phyloP scores from a whole-genome alignment of 345 rosid species.

The Salix brachista region DNA sequence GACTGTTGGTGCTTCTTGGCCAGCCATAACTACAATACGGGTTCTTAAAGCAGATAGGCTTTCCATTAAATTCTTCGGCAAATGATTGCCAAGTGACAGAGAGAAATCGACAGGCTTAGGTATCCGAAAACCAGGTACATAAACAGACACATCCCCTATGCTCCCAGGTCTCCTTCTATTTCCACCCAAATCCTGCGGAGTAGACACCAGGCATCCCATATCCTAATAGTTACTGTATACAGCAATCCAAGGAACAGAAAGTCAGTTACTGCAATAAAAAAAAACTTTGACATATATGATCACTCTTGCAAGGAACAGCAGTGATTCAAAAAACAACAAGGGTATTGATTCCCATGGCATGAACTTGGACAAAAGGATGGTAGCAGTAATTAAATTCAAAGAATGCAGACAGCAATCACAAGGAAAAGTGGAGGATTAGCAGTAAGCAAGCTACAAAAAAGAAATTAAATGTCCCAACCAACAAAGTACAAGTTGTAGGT shows the following conservation, averaged over 20 bases:
- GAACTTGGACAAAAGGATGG: slow-evolving; percentile 3
- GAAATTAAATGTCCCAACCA: slow-evolving; percentile 62
- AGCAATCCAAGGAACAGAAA: slow-evolving; percentile 25
- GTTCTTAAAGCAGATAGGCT: slow-evolving; percentile 82
- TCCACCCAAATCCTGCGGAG: slow-evolving; percentile 74
- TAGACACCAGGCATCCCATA: slow-evolving; percentile 95
- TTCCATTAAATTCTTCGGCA: slow-evolving; percentile 71
- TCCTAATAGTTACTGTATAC: slow-evolving; percentile 27
- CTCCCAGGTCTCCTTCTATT: slow-evolving; percentile 76
- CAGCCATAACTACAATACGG: slow-evolving; percentile 95
- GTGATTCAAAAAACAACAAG: neutral
- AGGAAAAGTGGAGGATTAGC: slow-evolving; percentile 26
- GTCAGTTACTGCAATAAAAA: slow-evolving; percentile 4
- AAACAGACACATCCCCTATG: slow-evolving; percentile 86
- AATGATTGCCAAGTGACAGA: slow-evolving; percentile 56
- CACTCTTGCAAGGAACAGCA: neutral
- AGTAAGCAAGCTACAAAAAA: slow-evolving; percentile 27
- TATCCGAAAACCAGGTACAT: slow-evolving; percentile 90
- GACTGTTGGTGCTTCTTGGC: slow-evolving; percentile 93
- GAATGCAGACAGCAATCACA: slow-evolving; percentile 23
- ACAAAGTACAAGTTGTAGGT: slow-evolving; percentile 52
- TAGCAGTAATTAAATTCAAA: slow-evolving; percentile 13
- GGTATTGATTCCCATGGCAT: slow-evolving; percentile 20
- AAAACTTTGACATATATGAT: neutral
- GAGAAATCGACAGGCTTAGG: slow-evolving; percentile 86